Evolutionary conservation across 2,329 filamentous ascomycete species (phyloP), one percentile per base, ranked within the genome.

Genomic region (Paramyrothecium sp.): DNA sequence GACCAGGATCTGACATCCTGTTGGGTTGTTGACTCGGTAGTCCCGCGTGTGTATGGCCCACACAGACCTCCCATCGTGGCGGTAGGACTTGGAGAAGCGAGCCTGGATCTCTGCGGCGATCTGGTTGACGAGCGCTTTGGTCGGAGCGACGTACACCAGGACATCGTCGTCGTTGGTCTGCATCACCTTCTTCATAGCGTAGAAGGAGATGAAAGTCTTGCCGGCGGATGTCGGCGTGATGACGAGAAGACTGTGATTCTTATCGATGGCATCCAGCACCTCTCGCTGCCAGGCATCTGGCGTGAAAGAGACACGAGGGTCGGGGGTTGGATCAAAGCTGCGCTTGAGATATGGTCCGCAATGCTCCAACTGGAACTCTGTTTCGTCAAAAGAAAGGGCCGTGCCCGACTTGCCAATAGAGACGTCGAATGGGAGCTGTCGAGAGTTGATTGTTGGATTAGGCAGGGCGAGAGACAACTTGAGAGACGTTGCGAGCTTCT

Each of bases 201-300:
- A 92, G 70, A 93, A 94, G 1, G 85, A 89, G 58, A 93, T 93
- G 69, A 93, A 94, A 0, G 90, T 94, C 71, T 93, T 94, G 61
- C 90, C 90, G 0, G 90, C 87, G 22, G 87, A 90, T 0, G 90
- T 94, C 0, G 90, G 90, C 0, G 90, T 90, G 10, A 93, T 86
- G 1, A 92, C 88, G 58, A 93, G 87, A 0, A 91, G 75, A 63
- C 88, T 91, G 61, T 86, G 83, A 55, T 89, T 78, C 0, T 79
- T 80, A 68, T 94, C 90, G 41, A 93, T 87, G 44, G 85, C 83
- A 60, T 94, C 88, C 1, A 94, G 78, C 0, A 93, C 89, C 41
- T 84, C 78, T 56, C 88, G 77, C 71, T 94, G 90, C 90, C 90
- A 94, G 3, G 81, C 83, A 74, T 94, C 90, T 1, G 90, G 90